These are phyloP conservation scores for Mucuna pruriens DNA, from an alignment of 306 rosid genomes.

Conservation along the genomic window DNA sequence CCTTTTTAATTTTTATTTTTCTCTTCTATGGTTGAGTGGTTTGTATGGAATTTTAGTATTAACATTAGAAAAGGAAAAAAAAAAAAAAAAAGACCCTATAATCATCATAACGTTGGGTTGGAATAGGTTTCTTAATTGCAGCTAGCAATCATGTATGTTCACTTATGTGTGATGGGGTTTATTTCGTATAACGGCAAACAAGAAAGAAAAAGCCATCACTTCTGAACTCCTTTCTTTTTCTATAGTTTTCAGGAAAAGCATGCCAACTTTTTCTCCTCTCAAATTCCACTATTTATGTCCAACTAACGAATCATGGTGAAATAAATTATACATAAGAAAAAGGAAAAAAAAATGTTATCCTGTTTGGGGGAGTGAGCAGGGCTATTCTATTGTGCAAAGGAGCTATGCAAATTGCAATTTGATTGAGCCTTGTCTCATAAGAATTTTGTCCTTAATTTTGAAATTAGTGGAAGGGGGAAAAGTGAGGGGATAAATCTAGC, in stretches of 20 bases:
- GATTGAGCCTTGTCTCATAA: slow-evolving; percentile 41
- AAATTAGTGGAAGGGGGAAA: not conserved
- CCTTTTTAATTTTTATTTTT: not conserved
- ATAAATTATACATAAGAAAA: not conserved
- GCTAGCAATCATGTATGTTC: slow-evolving; percentile 53
- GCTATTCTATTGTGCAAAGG: slow-evolving; percentile 15
- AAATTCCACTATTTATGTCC: slow-evolving; percentile 35
- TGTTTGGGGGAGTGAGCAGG: slow-evolving; percentile 16
- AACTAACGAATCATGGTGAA: slow-evolving; percentile 29
- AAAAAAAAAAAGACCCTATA: not conserved
- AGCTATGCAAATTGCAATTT: slow-evolving; percentile 37
- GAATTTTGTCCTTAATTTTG: slow-evolving; percentile 18
- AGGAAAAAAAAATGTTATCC: slow-evolving; percentile 5
- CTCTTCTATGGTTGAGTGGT: no score
- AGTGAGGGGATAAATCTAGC: not conserved
- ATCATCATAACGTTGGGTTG: slow-evolving; percentile 44
- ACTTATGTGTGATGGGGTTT: slow-evolving; percentile 47
- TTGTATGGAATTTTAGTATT: no score
- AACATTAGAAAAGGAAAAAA: no score
- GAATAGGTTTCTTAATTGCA: slow-evolving; percentile 54
- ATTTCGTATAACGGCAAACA: slow-evolving; percentile 46
- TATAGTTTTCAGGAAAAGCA: slow-evolving; percentile 50
- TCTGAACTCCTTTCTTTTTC: slow-evolving; percentile 42
- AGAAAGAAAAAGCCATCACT: slow-evolving; percentile 48
- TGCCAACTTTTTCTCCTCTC: slow-evolving; percentile 49